Conservation (phyloP, 371 early-diverging fungal species). For the Haplosporangium sp. region DNA sequence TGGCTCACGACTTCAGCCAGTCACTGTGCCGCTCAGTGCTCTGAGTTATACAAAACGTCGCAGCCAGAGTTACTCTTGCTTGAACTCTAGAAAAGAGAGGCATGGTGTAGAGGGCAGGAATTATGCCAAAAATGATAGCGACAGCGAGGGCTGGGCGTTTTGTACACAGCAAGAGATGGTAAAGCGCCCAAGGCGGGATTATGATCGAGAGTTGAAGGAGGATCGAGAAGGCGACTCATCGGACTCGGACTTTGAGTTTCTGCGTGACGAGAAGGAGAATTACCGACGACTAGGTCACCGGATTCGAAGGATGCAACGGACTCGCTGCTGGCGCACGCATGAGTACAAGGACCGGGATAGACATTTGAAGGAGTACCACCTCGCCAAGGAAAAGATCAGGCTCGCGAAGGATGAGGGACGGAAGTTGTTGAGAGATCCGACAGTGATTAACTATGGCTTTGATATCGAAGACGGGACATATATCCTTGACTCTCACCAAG, state of each 20-base stretch:
- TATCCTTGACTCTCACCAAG: slow-evolving; percentile 45
- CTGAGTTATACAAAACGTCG: slow-evolving; percentile 31
- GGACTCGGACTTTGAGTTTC: slow-evolving; percentile 45
- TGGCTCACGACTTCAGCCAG: too few relatives aligned
- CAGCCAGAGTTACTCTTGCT: slow-evolving; percentile 15
- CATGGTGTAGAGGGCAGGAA: slow-evolving; percentile 4
- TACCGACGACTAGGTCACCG: slow-evolving; percentile 31
- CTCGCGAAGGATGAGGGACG: slow-evolving; percentile 17
- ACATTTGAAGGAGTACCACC: background rate
- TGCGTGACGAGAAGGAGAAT: slow-evolving; percentile 39
- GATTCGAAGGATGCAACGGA: slow-evolving; percentile 13
- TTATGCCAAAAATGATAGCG: too few relatives aligned
- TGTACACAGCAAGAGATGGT: slow-evolving; percentile 12
- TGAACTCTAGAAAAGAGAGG: slow-evolving; percentile 17
- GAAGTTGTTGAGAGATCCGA: slow-evolving; percentile 39
- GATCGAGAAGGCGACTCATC: slow-evolving; percentile 44
- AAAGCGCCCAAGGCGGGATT: slow-evolving; percentile 22
- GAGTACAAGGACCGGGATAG: slow-evolving; percentile 13
- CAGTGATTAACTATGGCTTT: slow-evolving; percentile 50
- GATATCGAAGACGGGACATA: slow-evolving; percentile 41
- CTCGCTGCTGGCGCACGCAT: slow-evolving; percentile 6
- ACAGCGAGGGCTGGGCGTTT: too few relatives aligned
- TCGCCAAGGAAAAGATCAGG: background rate
- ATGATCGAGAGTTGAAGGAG: slow-evolving; percentile 25
- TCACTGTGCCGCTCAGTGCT: slow-evolving; percentile 35